Evolutionary conservation across 2,329 filamentous ascomycete genomes (phyloP), one percentile per base, ranked within the genome.

Genomic region (Huntiella savannae): DNA sequence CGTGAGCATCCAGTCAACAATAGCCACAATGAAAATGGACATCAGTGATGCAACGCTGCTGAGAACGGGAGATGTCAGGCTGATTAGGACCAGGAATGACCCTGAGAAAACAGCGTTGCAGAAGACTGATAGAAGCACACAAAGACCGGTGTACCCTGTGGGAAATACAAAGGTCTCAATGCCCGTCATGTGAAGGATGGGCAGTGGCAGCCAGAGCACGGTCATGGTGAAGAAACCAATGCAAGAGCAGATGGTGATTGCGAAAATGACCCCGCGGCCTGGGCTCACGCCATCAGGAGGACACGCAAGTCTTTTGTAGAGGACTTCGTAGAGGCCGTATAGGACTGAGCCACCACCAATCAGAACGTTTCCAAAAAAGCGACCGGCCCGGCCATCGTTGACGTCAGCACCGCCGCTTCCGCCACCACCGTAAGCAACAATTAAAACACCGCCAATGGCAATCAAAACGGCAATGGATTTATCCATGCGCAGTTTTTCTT

Each of bases 311-410:
- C 79, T 78, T 68, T 98, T 98, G 66, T 98, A 98, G 35, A 98
- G 62, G 4, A 98, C 91, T 62, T 98, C 91, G 62, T 98, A 98
- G 41, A 98, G 77, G 1, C 91, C 91, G 60, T 98, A 98, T 13
- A 98, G 70, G 5, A 98, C 78, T 53, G 82, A 91, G 7, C 91
- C 91, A 17, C 84, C 63, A 33, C 88, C 88, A 55, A 98, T 98
- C 55, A 98, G 74, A 35, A 96, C 63, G 58, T 98, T 98, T 5
- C 91, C 91, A 1, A 88, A 60, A 10, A 87, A 71, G 13, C 86
- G 73, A 53, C 79, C 79, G 0, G 75, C 75, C 49, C 60, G 59
- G 10, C 56, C 55, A 28, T 28, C 22, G 7, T 28, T 28, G 22
- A 28, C 22, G 10, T 71, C 69, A 13, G 55, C 54, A 41, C 51